Conservation (phyloP, 106 monocot genomes). For the Platanthera guangdongensis region DNA sequence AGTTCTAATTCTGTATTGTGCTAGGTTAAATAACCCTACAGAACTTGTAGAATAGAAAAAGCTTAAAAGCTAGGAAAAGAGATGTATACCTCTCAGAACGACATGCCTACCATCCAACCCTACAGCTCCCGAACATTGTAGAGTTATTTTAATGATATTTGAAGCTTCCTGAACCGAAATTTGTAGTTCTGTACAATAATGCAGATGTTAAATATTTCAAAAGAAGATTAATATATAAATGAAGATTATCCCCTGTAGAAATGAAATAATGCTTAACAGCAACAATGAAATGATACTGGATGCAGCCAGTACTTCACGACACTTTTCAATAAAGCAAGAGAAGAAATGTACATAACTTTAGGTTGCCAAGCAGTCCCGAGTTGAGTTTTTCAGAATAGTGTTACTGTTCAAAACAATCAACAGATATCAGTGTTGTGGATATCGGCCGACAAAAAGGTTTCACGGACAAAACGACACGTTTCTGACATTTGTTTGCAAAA, state of each 20-base stretch:
- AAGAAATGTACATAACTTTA: neutral
- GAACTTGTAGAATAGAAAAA: neutral
- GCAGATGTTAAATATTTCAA: neutral
- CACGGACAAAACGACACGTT: neutral
- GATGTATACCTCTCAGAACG: slow-evolving; percentile 21
- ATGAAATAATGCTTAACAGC: neutral
- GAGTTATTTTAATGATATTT: slow-evolving; percentile 23
- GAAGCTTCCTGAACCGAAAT: slow-evolving; percentile 34
- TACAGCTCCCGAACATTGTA: slow-evolving; percentile 20
- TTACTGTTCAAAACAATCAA: neutral
- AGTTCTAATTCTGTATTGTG: neutral
- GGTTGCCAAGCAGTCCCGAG: neutral
- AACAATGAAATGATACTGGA: neutral
- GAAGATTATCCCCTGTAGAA: neutral
- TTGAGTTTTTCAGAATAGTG: neutral
- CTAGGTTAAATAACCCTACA: neutral
- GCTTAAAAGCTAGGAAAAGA: neutral
- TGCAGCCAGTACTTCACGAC: neutral
- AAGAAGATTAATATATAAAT: neutral
- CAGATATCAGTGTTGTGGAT: neutral
- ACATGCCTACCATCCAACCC: slow-evolving; percentile 9
- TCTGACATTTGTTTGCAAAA: neutral
- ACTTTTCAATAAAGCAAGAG: neutral
- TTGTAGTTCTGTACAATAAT: slow-evolving; percentile 25
- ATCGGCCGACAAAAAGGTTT: neutral